Evolutionary conservation across 192 early-diverging fungal genomes (phyloP).

Genomic region (Linnemannia elongata): DNA sequence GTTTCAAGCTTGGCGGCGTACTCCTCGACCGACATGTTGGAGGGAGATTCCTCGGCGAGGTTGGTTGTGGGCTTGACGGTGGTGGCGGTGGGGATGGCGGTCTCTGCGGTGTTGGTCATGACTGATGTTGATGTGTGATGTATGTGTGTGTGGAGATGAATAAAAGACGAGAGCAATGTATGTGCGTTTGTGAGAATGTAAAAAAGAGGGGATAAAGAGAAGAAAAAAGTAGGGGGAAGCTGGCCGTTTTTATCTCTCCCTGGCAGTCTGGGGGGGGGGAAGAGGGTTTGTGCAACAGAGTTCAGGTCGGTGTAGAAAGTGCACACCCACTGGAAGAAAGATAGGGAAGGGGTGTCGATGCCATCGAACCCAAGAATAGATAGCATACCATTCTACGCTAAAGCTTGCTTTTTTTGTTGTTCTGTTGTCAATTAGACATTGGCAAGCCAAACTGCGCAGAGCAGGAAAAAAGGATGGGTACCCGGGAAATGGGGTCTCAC

Average conservation of each 20-base stretch:
- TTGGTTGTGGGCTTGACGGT: slow-evolving; percentile 13
- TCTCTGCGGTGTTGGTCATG: background rate
- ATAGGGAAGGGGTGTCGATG: background rate
- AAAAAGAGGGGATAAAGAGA: background rate
- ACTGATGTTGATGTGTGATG: background rate
- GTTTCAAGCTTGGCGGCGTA: slow-evolving; percentile 42
- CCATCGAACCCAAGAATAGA: background rate
- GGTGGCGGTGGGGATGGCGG: background rate
- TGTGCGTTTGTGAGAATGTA: background rate
- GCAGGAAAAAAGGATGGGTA: background rate
- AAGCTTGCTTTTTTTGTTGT: background rate
- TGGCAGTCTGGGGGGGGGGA: no score
- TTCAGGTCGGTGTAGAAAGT: slow-evolving; percentile 89
- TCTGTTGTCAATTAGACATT: background rate
- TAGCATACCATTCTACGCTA: background rate
- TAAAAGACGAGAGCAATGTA: background rate
- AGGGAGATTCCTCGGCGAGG: background rate
- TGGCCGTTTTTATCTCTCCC: no score
- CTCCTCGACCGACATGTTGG: slow-evolving; percentile 21
- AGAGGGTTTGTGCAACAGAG: no score
- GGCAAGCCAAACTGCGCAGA: background rate
- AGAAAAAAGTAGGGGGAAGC: no score
- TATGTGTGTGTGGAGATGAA: background rate
- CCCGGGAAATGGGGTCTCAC: background rate
- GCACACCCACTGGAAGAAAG: background rate